phyloP scores from a whole-genome alignment of 129 eudicot species.

The Smallanthus sonchifolius region DNA sequence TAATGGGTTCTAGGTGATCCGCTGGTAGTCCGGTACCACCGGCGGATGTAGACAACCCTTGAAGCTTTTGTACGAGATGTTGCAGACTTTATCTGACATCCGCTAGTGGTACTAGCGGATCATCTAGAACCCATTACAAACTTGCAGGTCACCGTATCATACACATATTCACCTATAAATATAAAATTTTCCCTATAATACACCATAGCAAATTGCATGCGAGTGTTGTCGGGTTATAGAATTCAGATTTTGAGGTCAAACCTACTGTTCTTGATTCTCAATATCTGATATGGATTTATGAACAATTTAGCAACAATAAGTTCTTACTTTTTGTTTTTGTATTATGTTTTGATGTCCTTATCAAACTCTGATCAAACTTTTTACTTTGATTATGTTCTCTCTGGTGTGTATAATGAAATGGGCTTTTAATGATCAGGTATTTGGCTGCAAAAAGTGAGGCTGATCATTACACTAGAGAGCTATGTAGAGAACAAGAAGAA shows the following conservation, averaged over 20 bases:
- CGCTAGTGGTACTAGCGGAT: too few relatives aligned
- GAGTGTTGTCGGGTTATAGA: background rate
- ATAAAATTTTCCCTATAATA: background rate
- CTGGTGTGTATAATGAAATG: conserved; percentile 7
- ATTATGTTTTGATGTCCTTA: background rate
- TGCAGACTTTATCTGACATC: too few relatives aligned
- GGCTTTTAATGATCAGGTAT: conserved; percentile 42
- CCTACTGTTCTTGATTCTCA: background rate
- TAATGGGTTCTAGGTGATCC: too few relatives aligned
- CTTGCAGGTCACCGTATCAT: too few relatives aligned
- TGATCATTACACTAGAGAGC: conserved; percentile 77
- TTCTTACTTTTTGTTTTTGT: background rate
- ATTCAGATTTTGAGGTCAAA: background rate
- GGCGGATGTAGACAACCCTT: too few relatives aligned
- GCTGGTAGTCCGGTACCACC: too few relatives aligned
- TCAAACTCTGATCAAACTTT: conserved; percentile 4
- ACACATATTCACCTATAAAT: too few relatives aligned
- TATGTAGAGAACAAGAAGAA: conserved; percentile 82
- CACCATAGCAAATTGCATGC: conserved; percentile 15
- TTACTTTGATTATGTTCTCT: background rate
- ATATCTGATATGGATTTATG: background rate
- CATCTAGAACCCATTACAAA: too few relatives aligned
- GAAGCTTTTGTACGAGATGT: too few relatives aligned
- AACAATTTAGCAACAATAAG: background rate
- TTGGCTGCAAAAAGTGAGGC: conserved; percentile 95